Base-by-base conservation (phyloP, 345 rosid genomes). In the Citrus trifoliata region DNA sequence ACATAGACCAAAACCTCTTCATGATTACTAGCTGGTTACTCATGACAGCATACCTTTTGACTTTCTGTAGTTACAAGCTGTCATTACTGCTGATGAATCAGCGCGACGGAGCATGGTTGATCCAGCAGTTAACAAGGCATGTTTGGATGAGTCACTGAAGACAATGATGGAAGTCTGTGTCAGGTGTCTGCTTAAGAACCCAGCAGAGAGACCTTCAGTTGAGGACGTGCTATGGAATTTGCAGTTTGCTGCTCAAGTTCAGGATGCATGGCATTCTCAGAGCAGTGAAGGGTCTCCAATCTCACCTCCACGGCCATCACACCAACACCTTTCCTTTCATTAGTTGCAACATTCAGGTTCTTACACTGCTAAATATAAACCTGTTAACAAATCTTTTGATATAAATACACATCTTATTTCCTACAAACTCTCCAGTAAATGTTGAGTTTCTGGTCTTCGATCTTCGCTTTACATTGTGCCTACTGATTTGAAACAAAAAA, bases 181-280 rank as follows among this genome's bases (percentile, higher is more conserved):
- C 67, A 88, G 97, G 80, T 96, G 98, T 80, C 85, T 96, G 65
- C 88, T 79, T 3, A 86, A 85, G 80, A 85, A 90, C 13, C 91
- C 93, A 12, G 75, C 67, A 30, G 93, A 91, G 3, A 83, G 95
- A 56, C 98, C 97, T 38, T 90, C 99, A 5, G 79, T 96, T 46
- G 99, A 96, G 78, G 99, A 96, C 76, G 88, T 96, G 24, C 73
- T 96, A 32, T 96, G 98, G 98, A 94, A 96, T 87, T 89, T 95
- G 90, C 96, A 95, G 79, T 95, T 90, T 81, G 94, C 95, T 38
- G 90, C 98, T 80, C 99, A 95, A 86, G 97, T 95, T 73, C 96
- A 92, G 78, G 91, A 91, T 2, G 88, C 86, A 40, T 84, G 89
- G 89, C 81, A 88, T 42, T 92, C 91, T n/a, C 90, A 79, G 21